Evolutionary conservation across 192 early-diverging fungal species (phyloP), one percentile per base, ranked within the genome.

Genomic region (Coemansia sp.): DNA sequence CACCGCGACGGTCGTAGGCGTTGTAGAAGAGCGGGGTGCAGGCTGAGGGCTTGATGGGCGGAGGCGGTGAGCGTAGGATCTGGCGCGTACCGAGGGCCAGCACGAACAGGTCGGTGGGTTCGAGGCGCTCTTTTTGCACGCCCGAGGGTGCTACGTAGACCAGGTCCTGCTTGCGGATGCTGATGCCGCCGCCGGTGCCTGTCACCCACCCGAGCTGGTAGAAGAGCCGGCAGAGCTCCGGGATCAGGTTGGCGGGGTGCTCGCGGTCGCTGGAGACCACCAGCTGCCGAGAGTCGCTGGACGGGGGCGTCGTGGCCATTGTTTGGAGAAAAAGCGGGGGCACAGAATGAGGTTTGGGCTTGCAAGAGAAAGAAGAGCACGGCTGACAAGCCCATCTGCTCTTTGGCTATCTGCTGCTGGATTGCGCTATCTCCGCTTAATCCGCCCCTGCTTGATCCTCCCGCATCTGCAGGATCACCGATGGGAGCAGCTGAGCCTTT

Each of bases 1-100:
- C 91, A 23, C 80, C 63, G 20, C 91, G 81, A 80, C 92, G 72
- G 18, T 84, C 83, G 75, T 91, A 96, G 10, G 93, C 86, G 64
- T 94, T 94, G 60, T 87, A 93, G 64, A 98, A 98, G 20, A 98
- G 77, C 5, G 95, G 95, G 5, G 92, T 94, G 66, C 95, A 98
- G 22, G 92, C 92, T 1, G 91, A 93, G 20, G 88, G 91, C 58
- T 89, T 95, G 26, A 83, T 58, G 1, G 77, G 67, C 10, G 79
- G 54, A 14, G 64, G 46, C 15, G 94, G 95, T 17, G 87, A 65
- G 11, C 88, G 82, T 30, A 98, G 46, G 1, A 88, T 51, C 5
- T 71, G 17, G 6, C 79, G 78, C 6, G 81, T 77, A 18, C 67
- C 46, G 3, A 86, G 78, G 9, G 78, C 63, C 17, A 98, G 71